Evolutionary conservation across 2,329 filamentous ascomycete species (phyloP).

Genomic region (Macrophomina phaseolina): DNA sequence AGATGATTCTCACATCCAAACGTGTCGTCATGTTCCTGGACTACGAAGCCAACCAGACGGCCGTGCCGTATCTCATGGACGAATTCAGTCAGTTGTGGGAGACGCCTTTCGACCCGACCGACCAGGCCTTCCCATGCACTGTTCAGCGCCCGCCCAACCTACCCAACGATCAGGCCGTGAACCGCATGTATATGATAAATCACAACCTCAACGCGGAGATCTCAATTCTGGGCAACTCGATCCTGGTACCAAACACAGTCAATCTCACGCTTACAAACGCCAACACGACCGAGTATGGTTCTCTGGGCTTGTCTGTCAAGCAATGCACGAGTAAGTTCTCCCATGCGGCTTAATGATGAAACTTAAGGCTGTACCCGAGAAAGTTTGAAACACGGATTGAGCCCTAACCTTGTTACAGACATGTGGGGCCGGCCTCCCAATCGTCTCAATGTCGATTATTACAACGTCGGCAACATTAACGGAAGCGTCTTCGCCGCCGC

Average conservation of each 20-base stretch:
- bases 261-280: constrained; percentile 42
- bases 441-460: constrained; percentile 50
- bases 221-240: constrained; percentile 31
- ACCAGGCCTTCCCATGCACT: constrained; percentile 75
- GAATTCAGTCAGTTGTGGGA: constrained; percentile 91
- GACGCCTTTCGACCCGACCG: constrained; percentile 79
- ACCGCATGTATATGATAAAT: constrained; percentile 81
- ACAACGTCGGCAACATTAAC: constrained; percentile 43
- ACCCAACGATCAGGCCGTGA: constrained; percentile 51
- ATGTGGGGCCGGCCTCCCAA: constrained; percentile 47
- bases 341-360: constrained; percentile 22
- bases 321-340: constrained; percentile 42
- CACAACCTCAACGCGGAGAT: constrained; percentile 89
- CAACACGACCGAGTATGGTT: constrained; percentile 39
- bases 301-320: constrained; percentile 42
- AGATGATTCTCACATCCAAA: constrained; percentile 52
- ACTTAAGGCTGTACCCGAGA: constrained; percentile 18
- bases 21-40: constrained; percentile 49
- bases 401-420: constrained; percentile 31
- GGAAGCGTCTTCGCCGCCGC: constrained; percentile 50
- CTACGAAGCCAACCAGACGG: constrained; percentile 70
- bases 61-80: constrained; percentile 83
- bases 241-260: constrained; percentile 46
- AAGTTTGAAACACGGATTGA: constrained; percentile 6
- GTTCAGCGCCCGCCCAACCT: constrained; percentile 77